Evolutionary conservation across 2,329 filamentous ascomycete species (phyloP), one percentile per base, ranked within the genome.

Genomic region (Trichoderma atroviride): DNA sequence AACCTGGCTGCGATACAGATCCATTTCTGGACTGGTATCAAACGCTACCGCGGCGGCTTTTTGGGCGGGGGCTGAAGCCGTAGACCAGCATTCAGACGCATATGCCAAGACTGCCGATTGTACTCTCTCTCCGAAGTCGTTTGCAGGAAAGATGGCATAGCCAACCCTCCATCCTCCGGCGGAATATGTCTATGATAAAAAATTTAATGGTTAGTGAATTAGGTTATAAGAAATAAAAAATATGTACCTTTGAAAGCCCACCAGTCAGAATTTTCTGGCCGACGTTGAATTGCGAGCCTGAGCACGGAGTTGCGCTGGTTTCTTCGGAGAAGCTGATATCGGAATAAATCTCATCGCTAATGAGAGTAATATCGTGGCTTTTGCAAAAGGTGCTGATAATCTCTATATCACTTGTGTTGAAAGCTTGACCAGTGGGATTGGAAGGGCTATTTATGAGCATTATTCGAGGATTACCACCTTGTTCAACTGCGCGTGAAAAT

Each of bases 81-180:
- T n/a, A 60, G 57, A 60, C 57, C 57, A 60, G 35, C 57, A 60
- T 27, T 60, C 57, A 43, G 57, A 60, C 9, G 35, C 57, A 60
- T 60, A 60, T 24, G 57, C 57, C 24, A 60, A 13, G 24, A 60
- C 7, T 27, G 57, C 57, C 14, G 35, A 40, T 43, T 60, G 57
- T 27, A 60, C 35, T 11, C 11, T 43, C 22, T 43, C 40, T 29
- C 40, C 40, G 6, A 43, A 43, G 4, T 43, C 40, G 40, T 43
- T 43, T 43, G 40, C 40, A 43, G 40, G 40, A 43, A 43, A 43
- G 19, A 43, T 43, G 19, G 40, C 40, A 43, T 43, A 43, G 40
- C 40, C 40, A 10, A 43, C 40, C 19, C 40, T 43, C 40, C 40
- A 43, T 10, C 40, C 40, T n/a, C 40, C 40, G 3, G 40, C 40